These are phyloP conservation scores for Hymenoscyphus repandus DNA, from an alignment of 2,329 filamentous ascomycete genomes.

Conservation along the genomic window DNA sequence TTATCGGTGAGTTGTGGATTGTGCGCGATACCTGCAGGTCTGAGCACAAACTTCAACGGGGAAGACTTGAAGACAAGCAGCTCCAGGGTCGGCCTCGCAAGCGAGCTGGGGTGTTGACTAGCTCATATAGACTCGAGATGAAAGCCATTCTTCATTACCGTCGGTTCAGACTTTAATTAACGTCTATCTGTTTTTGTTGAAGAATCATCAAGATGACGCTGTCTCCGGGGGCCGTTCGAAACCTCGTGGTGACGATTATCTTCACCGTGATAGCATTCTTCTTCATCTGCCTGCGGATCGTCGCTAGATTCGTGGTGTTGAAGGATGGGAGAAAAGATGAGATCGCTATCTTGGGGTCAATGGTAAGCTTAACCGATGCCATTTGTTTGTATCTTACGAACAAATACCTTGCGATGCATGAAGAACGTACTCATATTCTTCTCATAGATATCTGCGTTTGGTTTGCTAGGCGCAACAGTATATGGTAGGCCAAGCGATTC, in stretches of 20 bases:
- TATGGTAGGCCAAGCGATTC: not conserved
- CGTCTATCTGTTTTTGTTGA: no score
- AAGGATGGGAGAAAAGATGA: conserved; percentile 16
- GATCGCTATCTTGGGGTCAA: conserved; percentile 12
- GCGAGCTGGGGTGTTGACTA: no score
- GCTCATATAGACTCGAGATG: no score
- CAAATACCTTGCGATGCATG: not conserved
- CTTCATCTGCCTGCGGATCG: conserved; percentile 10
- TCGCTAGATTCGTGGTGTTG: conserved; percentile 14
- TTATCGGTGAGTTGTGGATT: no score
- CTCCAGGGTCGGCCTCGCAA: no score
- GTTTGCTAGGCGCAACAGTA: conserved; percentile 2
- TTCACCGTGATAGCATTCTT: conserved; percentile 8
- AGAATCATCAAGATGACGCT: not conserved
- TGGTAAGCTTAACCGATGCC: conserved; percentile 9
- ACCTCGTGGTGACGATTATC: conserved; percentile 1
- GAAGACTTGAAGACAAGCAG: no score
- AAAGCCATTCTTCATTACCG: no score
- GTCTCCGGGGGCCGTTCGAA: not conserved
- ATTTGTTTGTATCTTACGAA: not conserved
- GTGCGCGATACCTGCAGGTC: no score
- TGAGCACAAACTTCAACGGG: no score
- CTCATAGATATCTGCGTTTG: conserved; percentile 7
- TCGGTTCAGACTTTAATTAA: no score
- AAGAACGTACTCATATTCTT: not conserved